Percentiles rank a stretch among this genome's conserved stretches.
Conservation (phyloP, 2,329 filamentous ascomycete genomes). For the Cladosporium sp. region DNA sequence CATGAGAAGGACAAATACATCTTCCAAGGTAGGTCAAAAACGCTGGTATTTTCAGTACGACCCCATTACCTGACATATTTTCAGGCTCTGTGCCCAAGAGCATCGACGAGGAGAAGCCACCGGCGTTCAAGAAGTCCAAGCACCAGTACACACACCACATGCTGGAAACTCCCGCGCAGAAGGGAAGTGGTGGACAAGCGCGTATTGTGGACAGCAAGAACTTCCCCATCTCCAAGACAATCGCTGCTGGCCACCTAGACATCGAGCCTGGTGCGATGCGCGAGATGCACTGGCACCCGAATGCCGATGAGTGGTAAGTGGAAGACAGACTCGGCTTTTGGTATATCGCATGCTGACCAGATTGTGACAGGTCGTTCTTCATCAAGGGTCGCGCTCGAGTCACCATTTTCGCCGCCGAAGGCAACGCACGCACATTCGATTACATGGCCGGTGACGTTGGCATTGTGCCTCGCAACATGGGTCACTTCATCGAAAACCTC, state of each 20-base stretch:
- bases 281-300: slow-evolving; percentile 81
- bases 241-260: slow-evolving; percentile 67
- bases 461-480: slow-evolving; percentile 71
- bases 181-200: slow-evolving; percentile 65
- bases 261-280: slow-evolving; percentile 69
- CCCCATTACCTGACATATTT: not conserved
- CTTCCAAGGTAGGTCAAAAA: slow-evolving; percentile 52
- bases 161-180: slow-evolving; percentile 63
- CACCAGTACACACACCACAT: slow-evolving; percentile 68
- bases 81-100: slow-evolving; percentile 54
- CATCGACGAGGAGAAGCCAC: slow-evolving; percentile 62
- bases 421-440: slow-evolving; percentile 69
- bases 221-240: slow-evolving; percentile 68
- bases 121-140: slow-evolving; percentile 62
- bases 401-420: slow-evolving; percentile 68
- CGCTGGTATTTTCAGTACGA: not conserved
- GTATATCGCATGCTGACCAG: not conserved
- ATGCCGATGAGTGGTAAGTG: slow-evolving; percentile 65
- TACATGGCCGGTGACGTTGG: slow-evolving; percentile 71
- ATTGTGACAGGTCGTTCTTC: slow-evolving; percentile 57
- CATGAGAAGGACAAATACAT: slow-evolving; percentile 69
- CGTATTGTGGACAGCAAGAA: slow-evolving; percentile 72
- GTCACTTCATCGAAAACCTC: slow-evolving; percentile 78
- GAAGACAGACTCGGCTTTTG: not conserved
- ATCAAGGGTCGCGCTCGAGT: slow-evolving; percentile 66